Conservation (phyloP, 2,329 filamentous ascomycete genomes). For the Nakataea oryzae region DNA sequence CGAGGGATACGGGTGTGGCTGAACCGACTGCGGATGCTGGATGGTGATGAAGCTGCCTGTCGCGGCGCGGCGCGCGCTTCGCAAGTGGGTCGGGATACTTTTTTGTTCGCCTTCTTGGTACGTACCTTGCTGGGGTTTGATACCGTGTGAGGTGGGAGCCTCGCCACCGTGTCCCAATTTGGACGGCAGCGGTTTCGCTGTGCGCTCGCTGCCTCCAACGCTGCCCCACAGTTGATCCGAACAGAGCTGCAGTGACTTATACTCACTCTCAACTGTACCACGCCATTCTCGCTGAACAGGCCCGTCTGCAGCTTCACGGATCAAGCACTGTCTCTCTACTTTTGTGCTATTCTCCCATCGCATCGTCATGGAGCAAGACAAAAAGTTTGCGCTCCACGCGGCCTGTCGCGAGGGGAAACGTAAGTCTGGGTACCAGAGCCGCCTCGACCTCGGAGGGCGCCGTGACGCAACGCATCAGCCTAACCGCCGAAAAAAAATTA, state of each 20-base stretch:
- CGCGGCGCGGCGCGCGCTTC: not conserved
- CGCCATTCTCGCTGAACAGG: too few species aligned
- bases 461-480: not conserved
- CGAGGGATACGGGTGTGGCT: too few species aligned
- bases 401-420: constrained; percentile 77
- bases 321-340: too few species aligned
- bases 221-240: too few species aligned
- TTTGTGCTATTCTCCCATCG: not conserved
- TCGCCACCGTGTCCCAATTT: not conserved
- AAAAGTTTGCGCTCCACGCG: constrained; percentile 76
- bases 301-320: too few species aligned
- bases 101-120: not conserved
- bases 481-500: not conserved
- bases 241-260: too few species aligned
- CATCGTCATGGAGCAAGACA: constrained; percentile 21
- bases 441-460: not conserved
- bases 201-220: too few species aligned
- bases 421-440: constrained; percentile 30
- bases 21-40: not conserved
- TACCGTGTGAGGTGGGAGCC: not conserved
- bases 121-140: not conserved
- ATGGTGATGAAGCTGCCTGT: not conserved
- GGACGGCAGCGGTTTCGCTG: too few species aligned
- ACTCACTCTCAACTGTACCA: not conserved
- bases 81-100: not conserved